Conservation (phyloP, 1,284 basidiomycete genomes). For the Rhodotorula glutinis region DNA sequence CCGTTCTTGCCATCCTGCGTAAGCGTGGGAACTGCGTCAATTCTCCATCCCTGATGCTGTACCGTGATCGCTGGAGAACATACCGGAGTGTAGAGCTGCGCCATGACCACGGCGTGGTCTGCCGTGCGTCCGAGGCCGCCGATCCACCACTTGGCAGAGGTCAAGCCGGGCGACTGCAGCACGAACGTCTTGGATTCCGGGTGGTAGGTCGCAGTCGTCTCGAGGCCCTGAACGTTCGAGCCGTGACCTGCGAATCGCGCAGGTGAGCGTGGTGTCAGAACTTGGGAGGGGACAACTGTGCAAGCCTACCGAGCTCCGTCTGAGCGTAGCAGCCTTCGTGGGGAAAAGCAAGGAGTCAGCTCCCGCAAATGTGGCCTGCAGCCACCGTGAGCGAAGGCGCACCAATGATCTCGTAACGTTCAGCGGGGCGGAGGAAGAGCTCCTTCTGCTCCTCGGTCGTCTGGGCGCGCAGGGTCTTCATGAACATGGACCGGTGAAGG, state of each 20-base stretch:
- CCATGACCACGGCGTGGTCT: conserved; percentile 50
- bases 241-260: conserved; percentile 57
- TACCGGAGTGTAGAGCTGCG: conserved; percentile 46
- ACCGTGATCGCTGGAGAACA: too few relatives aligned
- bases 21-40: too few relatives aligned
- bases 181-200: conserved; percentile 67
- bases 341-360: neutral
- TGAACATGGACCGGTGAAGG: conserved; percentile 16
- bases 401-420: conserved; percentile 60
- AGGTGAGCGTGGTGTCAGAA: neutral
- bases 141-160: conserved; percentile 68
- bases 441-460: conserved; percentile 27
- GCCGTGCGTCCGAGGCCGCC: conserved; percentile 49
- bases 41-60: too few relatives aligned
- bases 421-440: conserved; percentile 22
- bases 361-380: neutral
- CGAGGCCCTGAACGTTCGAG: conserved; percentile 64
- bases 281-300: too few relatives aligned
- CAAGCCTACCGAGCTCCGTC: conserved; percentile 52
- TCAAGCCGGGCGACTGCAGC: conserved; percentile 70
- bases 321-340: conserved; percentile 44
- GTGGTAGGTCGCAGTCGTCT: conserved; percentile 73
- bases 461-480: conserved; percentile 28
- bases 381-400: neutral
- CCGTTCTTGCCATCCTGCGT: conserved; percentile 46